phyloP scores from a whole-genome alignment of 164 flowering plant genomes.

The Chimonanthus salicifolius region DNA sequence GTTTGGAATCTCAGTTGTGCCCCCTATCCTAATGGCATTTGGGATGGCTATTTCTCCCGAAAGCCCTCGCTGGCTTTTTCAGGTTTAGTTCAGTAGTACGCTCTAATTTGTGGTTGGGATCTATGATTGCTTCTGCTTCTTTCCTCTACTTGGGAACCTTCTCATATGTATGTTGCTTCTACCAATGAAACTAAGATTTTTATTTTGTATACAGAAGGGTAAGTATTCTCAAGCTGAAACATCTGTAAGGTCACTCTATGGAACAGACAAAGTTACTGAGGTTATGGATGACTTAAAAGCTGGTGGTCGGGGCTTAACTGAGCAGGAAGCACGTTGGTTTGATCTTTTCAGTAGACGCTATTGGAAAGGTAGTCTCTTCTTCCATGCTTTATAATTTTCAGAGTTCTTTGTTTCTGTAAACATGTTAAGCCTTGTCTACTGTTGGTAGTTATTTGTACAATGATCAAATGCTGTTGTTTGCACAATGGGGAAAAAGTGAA shows the following conservation, averaged over 20 bases:
- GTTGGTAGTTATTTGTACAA: no score
- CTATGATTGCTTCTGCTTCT: not conserved
- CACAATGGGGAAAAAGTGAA: no score
- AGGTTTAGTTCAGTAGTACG: constrained; percentile 39
- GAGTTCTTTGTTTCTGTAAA: not conserved
- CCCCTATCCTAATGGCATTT: constrained; percentile 73
- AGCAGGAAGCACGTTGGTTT: constrained; percentile 95
- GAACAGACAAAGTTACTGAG: constrained; percentile 80
- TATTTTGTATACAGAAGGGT: constrained; percentile 63
- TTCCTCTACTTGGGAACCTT: not conserved
- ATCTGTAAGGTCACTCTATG: constrained; percentile 61
- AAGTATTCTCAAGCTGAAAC: constrained; percentile 65
- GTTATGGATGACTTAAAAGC: constrained; percentile 67
- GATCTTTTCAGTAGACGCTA: constrained; percentile 91
- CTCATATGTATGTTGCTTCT: not conserved
- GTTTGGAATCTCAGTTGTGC: constrained; percentile 79
- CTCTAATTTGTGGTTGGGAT: not conserved
- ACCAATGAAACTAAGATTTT: not conserved
- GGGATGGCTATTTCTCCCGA: constrained; percentile 94
- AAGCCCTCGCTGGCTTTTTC: constrained; percentile 97
- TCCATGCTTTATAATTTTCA: not conserved
- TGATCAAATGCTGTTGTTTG: no score
- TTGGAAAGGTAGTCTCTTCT: constrained; percentile 55
- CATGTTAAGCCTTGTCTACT: no score
- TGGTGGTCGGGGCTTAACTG: constrained; percentile 58